These are phyloP conservation scores for Akanthomyces uredinophilus DNA, from an alignment of 2,329 filamentous ascomycete genomes.

Conservation along the genomic window DNA sequence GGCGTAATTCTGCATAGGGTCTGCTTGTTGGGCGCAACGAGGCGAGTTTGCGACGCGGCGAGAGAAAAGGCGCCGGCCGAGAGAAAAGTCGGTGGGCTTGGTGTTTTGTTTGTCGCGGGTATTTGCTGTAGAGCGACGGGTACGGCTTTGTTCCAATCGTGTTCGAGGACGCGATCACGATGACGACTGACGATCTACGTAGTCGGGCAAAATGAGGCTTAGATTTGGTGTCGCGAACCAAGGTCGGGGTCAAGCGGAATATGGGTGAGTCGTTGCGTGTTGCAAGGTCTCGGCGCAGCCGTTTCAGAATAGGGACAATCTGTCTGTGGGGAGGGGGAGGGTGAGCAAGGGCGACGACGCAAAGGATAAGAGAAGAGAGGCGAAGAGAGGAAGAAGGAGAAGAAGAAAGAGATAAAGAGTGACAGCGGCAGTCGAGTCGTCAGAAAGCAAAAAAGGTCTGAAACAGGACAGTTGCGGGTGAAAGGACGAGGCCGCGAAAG, in stretches of 20 bases:
- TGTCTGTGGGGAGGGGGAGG: not conserved
- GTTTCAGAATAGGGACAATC: conserved; percentile 13
- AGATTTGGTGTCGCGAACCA: not conserved
- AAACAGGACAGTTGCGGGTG: not conserved
- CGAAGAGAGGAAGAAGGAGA: not conserved
- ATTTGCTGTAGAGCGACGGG: not conserved
- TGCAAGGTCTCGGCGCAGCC: conserved; percentile 12
- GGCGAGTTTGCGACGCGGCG: not conserved
- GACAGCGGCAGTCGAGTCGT: not conserved
- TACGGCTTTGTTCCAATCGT: not conserved
- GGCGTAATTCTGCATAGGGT: conserved; percentile 67
- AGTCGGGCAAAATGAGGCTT: conserved; percentile 1
- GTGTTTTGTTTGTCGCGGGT: not conserved
- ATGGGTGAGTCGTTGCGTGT: not conserved
- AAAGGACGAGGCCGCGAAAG: not conserved
- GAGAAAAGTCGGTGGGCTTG: not conserved
- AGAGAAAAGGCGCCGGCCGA: not conserved
- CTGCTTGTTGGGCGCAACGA: not conserved
- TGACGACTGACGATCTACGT: conserved; percentile 13
- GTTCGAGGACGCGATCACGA: conserved; percentile 4
- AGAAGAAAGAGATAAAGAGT: conserved; percentile 7
- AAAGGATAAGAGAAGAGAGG: not conserved
- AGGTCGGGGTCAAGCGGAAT: not conserved
- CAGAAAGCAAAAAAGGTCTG: not conserved
- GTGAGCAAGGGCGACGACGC: not conserved